Base-by-base conservation (phyloP, 441 rosid genomes). In the Kokia cookei region DNA sequence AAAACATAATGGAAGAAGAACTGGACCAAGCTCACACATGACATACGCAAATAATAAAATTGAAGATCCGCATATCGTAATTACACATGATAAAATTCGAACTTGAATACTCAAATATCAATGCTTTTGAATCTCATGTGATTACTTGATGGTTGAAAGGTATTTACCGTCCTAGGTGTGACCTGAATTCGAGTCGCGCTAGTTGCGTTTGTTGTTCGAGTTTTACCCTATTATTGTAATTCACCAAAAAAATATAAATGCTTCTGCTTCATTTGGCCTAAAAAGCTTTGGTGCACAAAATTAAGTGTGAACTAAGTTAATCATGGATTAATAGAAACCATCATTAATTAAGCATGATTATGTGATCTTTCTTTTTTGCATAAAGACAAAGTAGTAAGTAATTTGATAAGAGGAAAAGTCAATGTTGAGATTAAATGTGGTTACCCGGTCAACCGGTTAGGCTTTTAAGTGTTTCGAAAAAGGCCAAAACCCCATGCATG, bases 361-460 rank as follows among this genome's bases (percentile, higher is more conserved):
- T 26, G 8, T 12, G 15, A 1, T 51, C n/a, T 51, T 14, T 14
- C 14, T 4, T 10, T 29, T 15, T 15, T 61, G 45, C 65, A 61
- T n/a, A n/a, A 61, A 61, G 65, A 15, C 43, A 61, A 61, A 42
- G 7, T 42, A 64, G 24, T 64, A 64, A 29, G 42, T 13, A 60
- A 59, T 13, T 5, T 43, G 51, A 43, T 10, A 7, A 35, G 65
- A 1, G 15, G 43, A 1, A 15, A 40, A 40, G 68, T 19, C 50
- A 55, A 15, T 60, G 14, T 42, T 37, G 55, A 3, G 22, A 47
- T 32, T 9, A 11, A 2, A 1, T 11, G 66, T 40, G 3, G 45
- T 54, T 32, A 73, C 81, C 53, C 32, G 74, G 67, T 73, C 79
- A 76, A 64, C 79, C 77, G 40, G 81, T 76, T 8, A 6, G 5